These are phyloP conservation scores for Aspergillus aculeatinus DNA, from an alignment of 2,329 filamentous ascomycete genomes.

Conservation along the genomic window DNA sequence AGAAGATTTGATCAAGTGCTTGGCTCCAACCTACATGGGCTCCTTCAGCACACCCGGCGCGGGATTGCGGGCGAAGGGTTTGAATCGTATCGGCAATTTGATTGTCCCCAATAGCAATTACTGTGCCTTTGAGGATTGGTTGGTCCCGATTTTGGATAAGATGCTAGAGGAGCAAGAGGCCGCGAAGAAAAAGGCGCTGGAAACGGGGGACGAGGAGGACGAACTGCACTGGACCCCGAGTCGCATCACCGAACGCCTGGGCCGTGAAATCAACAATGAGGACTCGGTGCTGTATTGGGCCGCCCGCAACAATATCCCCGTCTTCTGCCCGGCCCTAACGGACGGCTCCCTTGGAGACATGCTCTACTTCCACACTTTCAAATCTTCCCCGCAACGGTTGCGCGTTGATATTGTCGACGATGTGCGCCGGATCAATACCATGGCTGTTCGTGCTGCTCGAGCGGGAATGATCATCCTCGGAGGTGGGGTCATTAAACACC, in stretches of 20 bases:
- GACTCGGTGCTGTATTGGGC: slow-evolving; percentile 96
- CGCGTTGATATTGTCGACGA: slow-evolving; percentile 91
- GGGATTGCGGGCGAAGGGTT: slow-evolving; percentile 74
- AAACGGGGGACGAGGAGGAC: slow-evolving; percentile 53
- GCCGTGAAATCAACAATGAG: slow-evolving; percentile 91
- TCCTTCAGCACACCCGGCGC: slow-evolving; percentile 77
- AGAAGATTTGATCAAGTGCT: slow-evolving; percentile 97
- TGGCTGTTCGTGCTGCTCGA: slow-evolving; percentile 81
- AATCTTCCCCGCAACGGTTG: slow-evolving; percentile 75
- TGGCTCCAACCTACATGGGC: slow-evolving; percentile 89
- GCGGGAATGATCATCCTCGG: slow-evolving; percentile 95
- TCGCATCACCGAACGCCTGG: slow-evolving; percentile 84
- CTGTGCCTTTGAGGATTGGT: slow-evolving; percentile 96
- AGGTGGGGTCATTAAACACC: slow-evolving; percentile 94
- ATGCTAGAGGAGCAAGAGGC: slow-evolving; percentile 94
- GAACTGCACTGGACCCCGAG: slow-evolving; percentile 89
- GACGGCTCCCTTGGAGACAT: slow-evolving; percentile 96
- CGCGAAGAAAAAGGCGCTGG: slow-evolving; percentile 57
- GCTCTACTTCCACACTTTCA: slow-evolving; percentile 98
- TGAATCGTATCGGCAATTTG: slow-evolving; percentile 95
- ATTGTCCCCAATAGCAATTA: slow-evolving; percentile 97
- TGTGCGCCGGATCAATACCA: slow-evolving; percentile 87
- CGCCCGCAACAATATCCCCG: slow-evolving; percentile 91
- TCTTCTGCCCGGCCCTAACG: slow-evolving; percentile 94
- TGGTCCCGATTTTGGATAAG: slow-evolving; percentile 88